Conservation (phyloP, 805 yeast genomes). For the Myxozyma geophila region DNA sequence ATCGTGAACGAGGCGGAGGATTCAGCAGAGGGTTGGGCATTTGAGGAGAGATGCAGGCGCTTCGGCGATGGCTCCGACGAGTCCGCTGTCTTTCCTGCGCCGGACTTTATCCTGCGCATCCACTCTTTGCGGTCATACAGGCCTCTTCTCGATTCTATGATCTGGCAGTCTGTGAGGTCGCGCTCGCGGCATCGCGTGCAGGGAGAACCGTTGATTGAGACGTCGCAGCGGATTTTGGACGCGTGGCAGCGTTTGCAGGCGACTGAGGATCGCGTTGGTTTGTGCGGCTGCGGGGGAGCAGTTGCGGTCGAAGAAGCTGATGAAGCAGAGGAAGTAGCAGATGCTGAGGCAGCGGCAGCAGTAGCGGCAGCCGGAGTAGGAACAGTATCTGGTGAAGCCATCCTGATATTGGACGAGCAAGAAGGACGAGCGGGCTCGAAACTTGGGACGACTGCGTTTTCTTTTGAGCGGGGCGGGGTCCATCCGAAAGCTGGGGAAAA, state of each 20-base stretch:
- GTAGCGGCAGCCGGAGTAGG: too few species aligned
- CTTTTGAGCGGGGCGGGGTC: too few species aligned
- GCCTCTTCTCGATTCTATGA: conserved; percentile 25
- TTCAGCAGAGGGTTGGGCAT: neutral
- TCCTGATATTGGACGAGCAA: neutral
- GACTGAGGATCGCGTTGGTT: conserved; percentile 10
- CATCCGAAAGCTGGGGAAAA: too few species aligned
- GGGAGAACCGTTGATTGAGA: conserved; percentile 17
- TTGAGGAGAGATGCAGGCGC: neutral
- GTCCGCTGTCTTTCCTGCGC: neutral
- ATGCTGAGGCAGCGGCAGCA: too few species aligned
- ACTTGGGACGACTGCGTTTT: too few species aligned
- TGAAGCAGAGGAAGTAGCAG: neutral
- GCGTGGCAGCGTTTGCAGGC: conserved; percentile 28
- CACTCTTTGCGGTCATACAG: conserved; percentile 21
- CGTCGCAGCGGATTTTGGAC: conserved; percentile 27
- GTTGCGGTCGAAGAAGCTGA: neutral
- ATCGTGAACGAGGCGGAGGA: too few species aligned
- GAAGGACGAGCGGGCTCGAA: too few species aligned
- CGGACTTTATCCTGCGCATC: conserved; percentile 10
- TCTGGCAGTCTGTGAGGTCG: conserved; percentile 15
- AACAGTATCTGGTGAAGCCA: too few species aligned
- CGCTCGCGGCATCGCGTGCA: conserved; percentile 28
- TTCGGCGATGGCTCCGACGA: neutral
- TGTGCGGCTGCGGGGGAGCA: neutral